Evolutionary conservation across 2,329 filamentous ascomycete genomes (phyloP), one percentile per base, ranked within the genome.

Genomic region (Meredithiella fracta): DNA sequence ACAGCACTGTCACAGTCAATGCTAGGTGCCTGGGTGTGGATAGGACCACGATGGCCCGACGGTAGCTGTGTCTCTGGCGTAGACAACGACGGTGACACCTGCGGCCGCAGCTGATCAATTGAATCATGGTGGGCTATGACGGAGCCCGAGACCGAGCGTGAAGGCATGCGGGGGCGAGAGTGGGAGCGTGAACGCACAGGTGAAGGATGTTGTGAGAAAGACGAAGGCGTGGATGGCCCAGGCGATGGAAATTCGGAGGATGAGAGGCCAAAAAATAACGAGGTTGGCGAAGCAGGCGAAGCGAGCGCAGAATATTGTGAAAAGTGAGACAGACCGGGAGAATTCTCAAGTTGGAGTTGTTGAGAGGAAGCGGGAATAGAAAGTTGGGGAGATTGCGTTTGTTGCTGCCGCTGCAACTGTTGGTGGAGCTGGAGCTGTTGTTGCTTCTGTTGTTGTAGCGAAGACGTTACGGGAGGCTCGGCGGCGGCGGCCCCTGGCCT

Each of bases 11-110:
- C 56, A 31, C 38, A 54, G 20, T 51, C 52, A 3, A 54, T 51
- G 4, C 51, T 54, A 26, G 54, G 47, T 34, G 49, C 26, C 2
- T 53, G 54, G 9, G 38, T 56, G 25, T 53, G 57, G 7, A 53
- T 58, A 26, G 56, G 37, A 40, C 52, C 52, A 14, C 44, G 56
- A 44, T 51, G 56, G 6, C 51, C 56, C 14, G 56, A 51, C 7
- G 40, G 47, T 29, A 25, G 9, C 37, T 54, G 56, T 1, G 56
- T 54, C 6, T 58, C 56, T 7, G 51, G 56, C 7, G 52, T 14
- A 15, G 56, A 51, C 34, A 56, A 29, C 15, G 40, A 50, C 15
- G 20, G 55, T 50, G 37, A 44, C 38, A 23, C 47, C 49, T 44
- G 37, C 25, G 22, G 31, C 31, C 17, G 50, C 3, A 52, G 50